These are phyloP conservation scores for Neopestalotiopsis sp. DNA, from an alignment of 2,329 filamentous ascomycete genomes.

Conservation along the genomic window DNA sequence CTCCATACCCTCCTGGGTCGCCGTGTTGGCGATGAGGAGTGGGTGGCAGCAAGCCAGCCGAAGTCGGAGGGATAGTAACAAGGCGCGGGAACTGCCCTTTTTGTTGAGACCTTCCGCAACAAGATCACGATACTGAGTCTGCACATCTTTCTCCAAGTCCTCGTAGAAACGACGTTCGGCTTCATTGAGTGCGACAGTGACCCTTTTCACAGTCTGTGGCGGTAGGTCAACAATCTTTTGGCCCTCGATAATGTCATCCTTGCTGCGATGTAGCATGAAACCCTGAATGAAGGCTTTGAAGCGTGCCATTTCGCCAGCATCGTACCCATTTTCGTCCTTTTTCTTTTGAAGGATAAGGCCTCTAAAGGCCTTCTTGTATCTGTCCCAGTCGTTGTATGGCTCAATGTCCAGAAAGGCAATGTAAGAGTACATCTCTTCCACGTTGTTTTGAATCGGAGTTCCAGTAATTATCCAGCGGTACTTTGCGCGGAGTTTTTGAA, in stretches of 20 bases:
- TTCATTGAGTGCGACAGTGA: constrained; percentile 68
- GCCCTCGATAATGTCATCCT: constrained; percentile 79
- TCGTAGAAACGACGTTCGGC: constrained; percentile 71
- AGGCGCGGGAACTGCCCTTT: constrained; percentile 77
- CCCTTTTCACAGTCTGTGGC: constrained; percentile 64
- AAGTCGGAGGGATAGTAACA: constrained; percentile 80
- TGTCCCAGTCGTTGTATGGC: constrained; percentile 70
- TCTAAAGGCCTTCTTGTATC: constrained; percentile 63
- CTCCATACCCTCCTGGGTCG: constrained; percentile 34
- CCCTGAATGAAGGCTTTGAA: constrained; percentile 79
- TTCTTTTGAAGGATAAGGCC: constrained; percentile 49
- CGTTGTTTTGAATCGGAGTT: constrained; percentile 88
- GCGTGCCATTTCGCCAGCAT: constrained; percentile 66
- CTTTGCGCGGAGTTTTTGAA: constrained; percentile 59
- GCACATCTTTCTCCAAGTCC: constrained; percentile 48
- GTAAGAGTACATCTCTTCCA: constrained; percentile 78
- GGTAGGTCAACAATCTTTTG: constrained; percentile 75
- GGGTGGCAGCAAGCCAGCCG: constrained; percentile 83
- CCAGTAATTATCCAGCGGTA: constrained; percentile 79
- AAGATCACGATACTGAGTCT: constrained; percentile 32
- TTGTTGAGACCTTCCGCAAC: constrained; percentile 49
- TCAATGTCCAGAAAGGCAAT: constrained; percentile 78
- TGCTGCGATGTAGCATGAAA: constrained; percentile 82
- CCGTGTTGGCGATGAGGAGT: constrained; percentile 61
- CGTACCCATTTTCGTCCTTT: not conserved